Evolutionary conservation across 2,329 filamentous ascomycete species (phyloP).

Genomic region (Cladosporium sp.): DNA sequence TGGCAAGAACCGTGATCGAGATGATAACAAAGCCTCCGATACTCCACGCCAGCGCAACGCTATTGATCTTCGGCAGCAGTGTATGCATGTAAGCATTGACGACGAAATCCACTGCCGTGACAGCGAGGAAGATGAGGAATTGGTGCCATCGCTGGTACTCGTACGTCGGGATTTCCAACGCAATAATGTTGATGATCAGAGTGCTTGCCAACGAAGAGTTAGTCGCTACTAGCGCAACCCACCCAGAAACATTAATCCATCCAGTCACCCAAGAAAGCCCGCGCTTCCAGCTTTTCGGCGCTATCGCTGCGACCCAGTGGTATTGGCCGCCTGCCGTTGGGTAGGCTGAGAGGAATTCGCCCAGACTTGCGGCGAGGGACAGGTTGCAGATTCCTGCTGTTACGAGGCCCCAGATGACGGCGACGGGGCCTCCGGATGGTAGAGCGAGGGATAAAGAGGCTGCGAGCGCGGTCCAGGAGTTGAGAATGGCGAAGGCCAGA

Average conservation of each 20-base stretch:
- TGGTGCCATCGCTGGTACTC: conserved; percentile 60
- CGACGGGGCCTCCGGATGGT: conserved; percentile 62
- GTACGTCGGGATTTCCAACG: conserved; percentile 55
- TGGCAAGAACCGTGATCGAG: conserved; percentile 61
- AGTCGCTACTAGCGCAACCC: conserved; percentile 62
- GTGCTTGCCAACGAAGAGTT: conserved; percentile 61
- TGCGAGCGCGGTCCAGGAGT: conserved; percentile 56
- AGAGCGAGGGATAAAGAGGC: conserved; percentile 55
- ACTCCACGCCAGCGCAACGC: conserved; percentile 64
- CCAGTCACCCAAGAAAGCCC: conserved; percentile 63
- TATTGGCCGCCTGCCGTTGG: conserved; percentile 56
- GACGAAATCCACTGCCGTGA: conserved; percentile 54
- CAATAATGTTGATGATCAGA: conserved; percentile 59
- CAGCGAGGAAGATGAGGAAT: conserved; percentile 63
- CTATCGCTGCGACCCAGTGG: conserved; percentile 63
- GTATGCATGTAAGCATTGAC: conserved; percentile 61
- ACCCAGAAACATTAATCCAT: conserved; percentile 64
- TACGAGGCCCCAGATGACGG: conserved; percentile 63
- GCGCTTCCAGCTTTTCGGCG: conserved; percentile 54
- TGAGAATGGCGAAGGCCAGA: conserved; percentile 55
- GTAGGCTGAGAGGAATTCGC: conserved; percentile 66
- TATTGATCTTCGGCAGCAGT: conserved; percentile 59
- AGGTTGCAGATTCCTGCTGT: conserved; percentile 56
- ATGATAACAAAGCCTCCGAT: conserved; percentile 62
- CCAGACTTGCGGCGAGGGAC: conserved; percentile 60